phyloP scores from a whole-genome alignment of 371 early-diverging fungal species.

The Mortierella sp. region DNA sequence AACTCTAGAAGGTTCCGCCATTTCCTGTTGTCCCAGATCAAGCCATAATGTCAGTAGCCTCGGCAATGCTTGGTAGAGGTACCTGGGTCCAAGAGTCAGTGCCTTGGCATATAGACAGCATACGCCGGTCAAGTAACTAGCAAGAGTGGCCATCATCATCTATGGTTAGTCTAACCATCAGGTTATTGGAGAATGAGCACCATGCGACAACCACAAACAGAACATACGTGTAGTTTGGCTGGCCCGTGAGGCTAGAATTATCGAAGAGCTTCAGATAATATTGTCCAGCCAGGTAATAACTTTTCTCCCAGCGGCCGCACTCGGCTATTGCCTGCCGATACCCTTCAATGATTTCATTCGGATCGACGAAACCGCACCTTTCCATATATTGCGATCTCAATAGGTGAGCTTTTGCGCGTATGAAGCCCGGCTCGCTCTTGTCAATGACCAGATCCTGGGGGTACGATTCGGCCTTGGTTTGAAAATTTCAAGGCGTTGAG shows the following conservation, averaged over 20 bases:
- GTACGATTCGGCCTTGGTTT: conserved; percentile 6
- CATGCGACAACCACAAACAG: no score
- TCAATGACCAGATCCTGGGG: conserved; percentile 21
- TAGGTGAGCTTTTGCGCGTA: conserved; percentile 48
- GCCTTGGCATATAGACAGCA: conserved; percentile 61
- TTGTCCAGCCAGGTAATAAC: conserved; percentile 64
- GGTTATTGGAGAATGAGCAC: no score
- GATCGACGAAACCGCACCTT: conserved; percentile 55
- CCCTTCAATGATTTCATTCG: conserved; percentile 49
- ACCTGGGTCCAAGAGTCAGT: conserved; percentile 74
- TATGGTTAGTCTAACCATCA: no score
- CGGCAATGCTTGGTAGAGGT: conserved; percentile 87
- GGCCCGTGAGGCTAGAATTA: conserved; percentile 14
- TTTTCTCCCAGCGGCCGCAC: conserved; percentile 71
- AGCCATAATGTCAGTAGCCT: conserved; percentile 87
- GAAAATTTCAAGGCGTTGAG: conserved; percentile 5
- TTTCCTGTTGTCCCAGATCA: conserved; percentile 63
- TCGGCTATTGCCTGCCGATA: conserved; percentile 52
- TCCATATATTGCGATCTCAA: conserved; percentile 67
- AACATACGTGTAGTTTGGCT: conserved; percentile 9
- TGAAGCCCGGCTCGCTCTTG: conserved; percentile 11
- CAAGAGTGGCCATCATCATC: not conserved
- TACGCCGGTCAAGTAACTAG: conserved; percentile 25
- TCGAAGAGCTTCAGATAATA: conserved; percentile 69
- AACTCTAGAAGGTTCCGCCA: conserved; percentile 7